Evolutionary conservation across 352 stramenopile species (phyloP), one percentile per base, ranked within the genome.

Genomic region (Pythium phragmitis): DNA sequence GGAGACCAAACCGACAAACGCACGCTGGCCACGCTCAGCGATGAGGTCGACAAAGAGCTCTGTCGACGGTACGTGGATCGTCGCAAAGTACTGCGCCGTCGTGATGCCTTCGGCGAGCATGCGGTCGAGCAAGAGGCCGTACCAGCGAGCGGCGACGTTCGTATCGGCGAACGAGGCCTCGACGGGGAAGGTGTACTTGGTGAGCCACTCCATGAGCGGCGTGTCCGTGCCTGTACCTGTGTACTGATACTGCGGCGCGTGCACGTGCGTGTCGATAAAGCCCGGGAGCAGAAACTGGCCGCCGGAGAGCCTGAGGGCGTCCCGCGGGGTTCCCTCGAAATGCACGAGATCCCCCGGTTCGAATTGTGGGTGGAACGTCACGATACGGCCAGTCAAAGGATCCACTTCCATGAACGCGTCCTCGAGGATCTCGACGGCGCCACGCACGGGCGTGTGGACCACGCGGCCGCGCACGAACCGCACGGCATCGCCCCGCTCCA

Each of bases 141-240:
- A 98, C 63, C 93, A 87, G 17, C 69, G 8, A 37, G 37, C 26
- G 16, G 90, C 89, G 30, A 84, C 65, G 0, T 28, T 43, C 13
- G 75, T 33, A 62, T 96, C 80, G 7, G 68, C 65, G 39, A 97
- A 95, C 21, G 64, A 75, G 14, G 69, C 54, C 68, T 98, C 92
- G 26, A 86, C 76, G 7, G 90, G 92, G 69, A 98, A 98, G 21
- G 92, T 97, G 75, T 97, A 97, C 42, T 75, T 89, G 42, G 87
- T 76, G 45, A 98, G 77, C 92, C 92, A 98, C 47, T 89, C 72
- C 87, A 98, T 89, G n/a, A 98, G 76, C 26, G 87, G 86, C 46
- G 81, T 73, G 76, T 98, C 88, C 28, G 88, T 96, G 51, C 80
- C 91, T 37, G 90, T 97, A 53, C 92, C 92, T n/a, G 79, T 83